A percentile compares a stretch with the other conserved stretches of the same genome.
These are phyloP conservation scores for Jamesozyma gamospora DNA, from an alignment of 805 yeast genomes.

Conservation along the genomic window DNA sequence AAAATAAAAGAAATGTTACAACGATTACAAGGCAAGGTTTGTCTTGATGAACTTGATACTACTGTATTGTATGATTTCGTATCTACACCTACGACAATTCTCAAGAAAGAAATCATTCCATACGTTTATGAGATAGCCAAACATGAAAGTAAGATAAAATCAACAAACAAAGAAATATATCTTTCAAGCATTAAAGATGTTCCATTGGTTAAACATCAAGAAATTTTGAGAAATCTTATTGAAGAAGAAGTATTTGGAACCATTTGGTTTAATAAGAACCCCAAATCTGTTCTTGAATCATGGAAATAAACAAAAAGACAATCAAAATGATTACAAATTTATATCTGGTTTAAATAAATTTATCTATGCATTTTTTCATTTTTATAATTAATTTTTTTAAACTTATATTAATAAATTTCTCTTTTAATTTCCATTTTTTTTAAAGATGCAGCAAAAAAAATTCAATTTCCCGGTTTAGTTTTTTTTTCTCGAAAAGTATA, in stretches of 20 bases:
- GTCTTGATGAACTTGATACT: background rate
- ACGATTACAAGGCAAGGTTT: constrained; percentile 10
- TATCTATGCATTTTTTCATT: too few relatives aligned
- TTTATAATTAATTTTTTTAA: too few relatives aligned
- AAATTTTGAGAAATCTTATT: constrained; percentile 14
- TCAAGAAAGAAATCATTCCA: constrained; percentile 18
- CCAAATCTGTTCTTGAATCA: constrained; percentile 12
- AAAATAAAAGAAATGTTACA: constrained; percentile 18
- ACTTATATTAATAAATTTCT: background rate
- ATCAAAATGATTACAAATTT: too few relatives aligned
- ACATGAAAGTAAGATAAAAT: constrained; percentile 11
- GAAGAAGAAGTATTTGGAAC: constrained; percentile 15
- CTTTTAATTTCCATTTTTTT: too few relatives aligned
- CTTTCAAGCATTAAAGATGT: constrained; percentile 6
- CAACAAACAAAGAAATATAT: constrained; percentile 13
- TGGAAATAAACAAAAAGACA: constrained; percentile 8
- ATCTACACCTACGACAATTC: constrained; percentile 4
- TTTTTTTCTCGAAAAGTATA: too few relatives aligned
- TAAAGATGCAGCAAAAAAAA: too few relatives aligned
- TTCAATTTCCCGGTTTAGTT: too few relatives aligned
- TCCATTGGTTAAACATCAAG: constrained; percentile 11
- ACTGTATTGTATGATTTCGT: constrained; percentile 10
- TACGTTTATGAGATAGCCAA: constrained; percentile 20
- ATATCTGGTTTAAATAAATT: too few relatives aligned
- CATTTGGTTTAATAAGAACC: constrained; percentile 19